A percentile compares a stretch with the other conserved stretches of the same genome.
Conservation (phyloP, 352 stramenopile species). For the Globisporangium spinosum region DNA sequence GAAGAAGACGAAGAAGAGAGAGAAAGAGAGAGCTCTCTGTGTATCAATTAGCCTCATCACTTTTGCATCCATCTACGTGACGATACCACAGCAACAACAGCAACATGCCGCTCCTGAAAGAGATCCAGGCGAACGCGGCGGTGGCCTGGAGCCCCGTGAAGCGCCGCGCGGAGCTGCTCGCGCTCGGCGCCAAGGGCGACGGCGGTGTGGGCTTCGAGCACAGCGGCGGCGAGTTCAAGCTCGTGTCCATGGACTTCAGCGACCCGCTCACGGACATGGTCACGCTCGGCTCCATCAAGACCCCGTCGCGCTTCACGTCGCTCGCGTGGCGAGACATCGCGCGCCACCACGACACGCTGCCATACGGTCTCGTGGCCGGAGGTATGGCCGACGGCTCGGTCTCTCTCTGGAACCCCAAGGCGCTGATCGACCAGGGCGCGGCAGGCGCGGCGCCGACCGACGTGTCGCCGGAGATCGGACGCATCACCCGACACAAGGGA, state of each 20-base stretch:
- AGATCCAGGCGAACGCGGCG: constrained; percentile 87
- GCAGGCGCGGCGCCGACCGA: constrained; percentile 29
- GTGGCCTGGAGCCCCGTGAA: constrained; percentile 88
- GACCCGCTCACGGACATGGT: constrained; percentile 62
- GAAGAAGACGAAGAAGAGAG: neutral
- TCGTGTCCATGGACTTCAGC: constrained; percentile 93
- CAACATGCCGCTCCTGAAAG: constrained; percentile 87
- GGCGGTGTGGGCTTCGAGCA: constrained; percentile 96
- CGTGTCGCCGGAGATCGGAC: constrained; percentile 64
- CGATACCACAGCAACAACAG: neutral
- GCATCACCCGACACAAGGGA: constrained; percentile 84
- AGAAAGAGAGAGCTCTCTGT: neutral
- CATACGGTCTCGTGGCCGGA: constrained; percentile 92
- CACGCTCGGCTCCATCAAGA: constrained; percentile 88
- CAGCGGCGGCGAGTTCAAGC: constrained; percentile 95
- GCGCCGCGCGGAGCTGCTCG: constrained; percentile 70
- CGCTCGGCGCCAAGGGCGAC: constrained; percentile 92
- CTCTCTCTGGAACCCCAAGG: constrained; percentile 94
- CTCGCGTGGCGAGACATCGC: constrained; percentile 91
- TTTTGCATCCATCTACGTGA: neutral
- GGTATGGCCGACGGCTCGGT: constrained; percentile 97
- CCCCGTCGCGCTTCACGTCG: constrained; percentile 89
- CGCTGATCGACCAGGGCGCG: constrained; percentile 62
- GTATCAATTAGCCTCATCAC: neutral
- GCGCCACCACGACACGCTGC: constrained; percentile 68